These are phyloP conservation scores for Verticillium alfalfae DNA, from an alignment of 2,329 filamentous ascomycete genomes.

Conservation along the genomic window DNA sequence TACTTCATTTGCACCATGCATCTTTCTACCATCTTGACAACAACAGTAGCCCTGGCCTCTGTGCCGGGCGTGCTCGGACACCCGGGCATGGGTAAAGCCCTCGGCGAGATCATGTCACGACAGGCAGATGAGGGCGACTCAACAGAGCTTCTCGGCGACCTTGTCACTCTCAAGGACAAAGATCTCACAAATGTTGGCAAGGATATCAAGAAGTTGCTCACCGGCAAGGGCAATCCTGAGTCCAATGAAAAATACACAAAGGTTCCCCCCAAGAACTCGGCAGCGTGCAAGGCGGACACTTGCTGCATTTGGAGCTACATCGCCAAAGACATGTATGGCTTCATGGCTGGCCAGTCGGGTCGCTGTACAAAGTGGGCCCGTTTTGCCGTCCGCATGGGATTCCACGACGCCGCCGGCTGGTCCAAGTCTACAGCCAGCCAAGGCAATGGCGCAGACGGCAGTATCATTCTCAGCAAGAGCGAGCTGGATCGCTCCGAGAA, in stretches of 20 bases:
- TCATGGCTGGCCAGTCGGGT: constrained; percentile 29
- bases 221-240: constrained; percentile 10
- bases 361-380: constrained; percentile 38
- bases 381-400: constrained; percentile 38
- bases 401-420: constrained; percentile 43
- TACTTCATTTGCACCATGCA: constrained; percentile 21
- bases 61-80: constrained; percentile 9
- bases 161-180: constrained; percentile 8
- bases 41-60: constrained; percentile 9
- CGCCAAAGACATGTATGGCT: constrained; percentile 28
- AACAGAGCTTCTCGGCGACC: constrained; percentile 14
- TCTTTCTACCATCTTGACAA: constrained; percentile 7
- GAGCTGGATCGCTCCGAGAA: constrained; percentile 35
- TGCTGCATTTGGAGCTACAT: constrained; percentile 41
- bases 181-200: constrained; percentile 11
- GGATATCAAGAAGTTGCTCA: constrained; percentile 11
- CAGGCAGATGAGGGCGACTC: constrained; percentile 6
- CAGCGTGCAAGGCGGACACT: constrained; percentile 28
- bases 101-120: constrained; percentile 12
- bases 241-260: constrained; percentile 14
- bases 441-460: constrained; percentile 39
- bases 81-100: constrained; percentile 10
- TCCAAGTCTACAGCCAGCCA: constrained; percentile 23
- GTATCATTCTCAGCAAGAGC: constrained; percentile 29
- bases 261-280: constrained; percentile 16